These are phyloP conservation scores for Vicia villosa DNA, from an alignment of 306 rosid species.

Conservation along the genomic window DNA sequence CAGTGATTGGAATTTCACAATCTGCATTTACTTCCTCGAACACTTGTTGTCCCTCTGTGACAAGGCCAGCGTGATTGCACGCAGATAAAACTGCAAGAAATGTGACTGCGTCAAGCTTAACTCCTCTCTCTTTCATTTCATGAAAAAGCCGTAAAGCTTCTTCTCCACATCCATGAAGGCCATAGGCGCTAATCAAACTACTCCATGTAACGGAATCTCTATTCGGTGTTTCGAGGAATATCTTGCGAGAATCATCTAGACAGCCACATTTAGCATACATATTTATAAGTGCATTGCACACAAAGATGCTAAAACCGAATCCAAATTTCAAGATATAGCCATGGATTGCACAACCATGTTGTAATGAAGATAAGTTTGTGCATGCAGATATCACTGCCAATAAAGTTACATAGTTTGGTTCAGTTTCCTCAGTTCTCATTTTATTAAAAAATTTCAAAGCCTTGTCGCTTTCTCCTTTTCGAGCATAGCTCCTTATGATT, in stretches of 20 bases:
- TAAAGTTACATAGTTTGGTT: constrained; percentile 63
- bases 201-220: constrained; percentile 67
- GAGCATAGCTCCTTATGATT: constrained; percentile 58
- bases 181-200: constrained; percentile 55
- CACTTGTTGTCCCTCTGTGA: constrained; percentile 52
- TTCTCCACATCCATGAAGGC: constrained; percentile 65
- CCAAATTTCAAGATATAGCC: constrained; percentile 54
- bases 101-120: constrained; percentile 52
- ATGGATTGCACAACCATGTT: constrained; percentile 51
- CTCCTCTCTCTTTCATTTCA: constrained; percentile 59
- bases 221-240: constrained; percentile 54
- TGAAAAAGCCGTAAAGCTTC: constrained; percentile 52
- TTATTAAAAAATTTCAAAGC: constrained; percentile 55
- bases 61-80: constrained; percentile 72
- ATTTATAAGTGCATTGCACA: constrained; percentile 61
- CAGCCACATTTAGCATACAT: constrained; percentile 78
- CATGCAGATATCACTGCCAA: constrained; percentile 62
- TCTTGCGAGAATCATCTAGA: constrained; percentile 43
- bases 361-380: constrained; percentile 49
- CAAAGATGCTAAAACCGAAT: constrained; percentile 42
- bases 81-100: constrained; percentile 62
- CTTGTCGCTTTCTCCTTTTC: constrained; percentile 46
- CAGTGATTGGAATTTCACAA: constrained; percentile 35
- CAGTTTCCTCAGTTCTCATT: constrained; percentile 53
- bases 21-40: constrained; percentile 44